Base-by-base conservation (phyloP, 768 basidiomycete genomes). In the Hysterangium stoloniferum region DNA sequence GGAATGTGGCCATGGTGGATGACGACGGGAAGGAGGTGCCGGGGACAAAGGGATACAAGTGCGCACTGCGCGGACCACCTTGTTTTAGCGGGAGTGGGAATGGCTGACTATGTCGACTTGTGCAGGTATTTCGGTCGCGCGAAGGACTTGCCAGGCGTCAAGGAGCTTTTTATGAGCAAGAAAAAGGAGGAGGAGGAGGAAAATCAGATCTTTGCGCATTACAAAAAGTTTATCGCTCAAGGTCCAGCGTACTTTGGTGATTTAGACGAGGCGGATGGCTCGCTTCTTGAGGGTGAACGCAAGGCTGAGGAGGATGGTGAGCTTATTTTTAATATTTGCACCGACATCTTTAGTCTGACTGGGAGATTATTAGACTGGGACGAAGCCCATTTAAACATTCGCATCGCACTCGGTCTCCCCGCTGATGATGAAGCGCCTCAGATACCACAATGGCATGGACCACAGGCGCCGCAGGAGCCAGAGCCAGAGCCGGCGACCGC, bases 1-100 rank as follows among this genome's bases (percentile, higher is more conserved):
- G 95, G 45, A 96, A 92, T 62, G 87, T 93, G 11, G 84, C 90
- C 44, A 94, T 94, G 88, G 60, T 91, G 58, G 91, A 95, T 62
- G 91, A 91, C 53, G 93, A 95, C 59, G 94, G 95, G 9, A 87
- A 86, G 65, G 93, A 97, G 65, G 93, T 97, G 0, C 94, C 93
- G 0, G 93, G 93, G 2, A 96, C 93, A 7, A 86, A 95, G 59
- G 95, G 95, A 54, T 98, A 98, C 78, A 98, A 97, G 93, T 92
- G 56, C 47, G n/a, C n/a, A n/a, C n/a, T n/a, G n/a, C n/a, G 82
- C 22, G 15, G 17, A 51, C 4, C 29, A 36, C 9, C 20, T 7
- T 6, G n/a, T 32, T 17, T 5, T 3, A 5, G n/a, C n/a, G 33
- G n/a, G n/a, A n/a, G 25, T 20, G 15, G 20, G 8, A 19, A 13